Base-by-base conservation (phyloP, 148 eudicot genomes). In the Rhododendron henanense region DNA sequence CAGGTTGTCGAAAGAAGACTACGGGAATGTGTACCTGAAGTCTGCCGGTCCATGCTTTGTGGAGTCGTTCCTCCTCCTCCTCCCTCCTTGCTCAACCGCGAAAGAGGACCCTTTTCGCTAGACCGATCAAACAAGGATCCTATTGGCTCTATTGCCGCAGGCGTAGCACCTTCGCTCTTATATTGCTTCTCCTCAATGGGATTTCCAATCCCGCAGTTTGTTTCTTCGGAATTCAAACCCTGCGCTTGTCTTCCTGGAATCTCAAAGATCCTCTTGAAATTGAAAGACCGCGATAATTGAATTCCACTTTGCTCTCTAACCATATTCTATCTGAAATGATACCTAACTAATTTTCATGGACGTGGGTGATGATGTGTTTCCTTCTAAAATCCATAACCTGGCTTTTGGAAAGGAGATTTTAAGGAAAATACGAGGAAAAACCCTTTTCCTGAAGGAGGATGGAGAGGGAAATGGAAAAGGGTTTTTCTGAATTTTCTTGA, bases 161-260 rank as follows among this genome's bases (percentile, higher is more conserved):
- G 19, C 33, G 4, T 86, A 6, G 51, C 65, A 11, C 88, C 84
- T 35, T 86, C 86, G 65, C 76, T 84, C 75, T 25, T 79, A 44
- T 33, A 74, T 39, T 57, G 77, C 76, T 57, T 83, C 3, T 80
- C 80, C 31, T 88, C 86, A 16, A 67, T 31, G 28, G 21, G 19
- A 69, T 80, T 83, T 25, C 41, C 76, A 71, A 71, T 71, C 39
- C 77, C 83, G 5, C 23, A 4, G 39, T 71, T 71, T 14, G 69
- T 1, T 44, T 82, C 28, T 75, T 85, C 86, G 5, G 83, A 15
- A 28, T 83, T 55, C 50, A 86, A 37, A 61, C 86, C 79, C 19
- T 82, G 87, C 23, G 76, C 71, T 63, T 83, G 79, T 35, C 88
- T 74, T 74, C 81, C 88, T n/a, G 88, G 75, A 18, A 83, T 35